phyloP scores from a whole-genome alignment of 2,329 filamentous ascomycete species.

The Lecanosticta acicola region DNA sequence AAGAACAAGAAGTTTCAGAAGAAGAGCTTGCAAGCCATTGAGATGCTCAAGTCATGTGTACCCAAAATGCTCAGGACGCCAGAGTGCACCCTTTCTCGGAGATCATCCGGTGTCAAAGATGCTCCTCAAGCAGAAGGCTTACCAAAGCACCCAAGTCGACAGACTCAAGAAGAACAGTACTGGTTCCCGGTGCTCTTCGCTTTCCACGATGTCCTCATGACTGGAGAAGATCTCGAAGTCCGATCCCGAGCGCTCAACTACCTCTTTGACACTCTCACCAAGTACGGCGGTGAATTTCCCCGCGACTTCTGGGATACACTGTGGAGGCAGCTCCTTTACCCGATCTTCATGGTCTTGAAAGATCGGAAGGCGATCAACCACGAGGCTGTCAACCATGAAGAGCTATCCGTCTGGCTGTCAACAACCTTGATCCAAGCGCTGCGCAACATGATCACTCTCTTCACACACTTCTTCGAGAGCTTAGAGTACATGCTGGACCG shows the following conservation, averaged over 20 bases:
- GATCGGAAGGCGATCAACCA: constrained; percentile 87
- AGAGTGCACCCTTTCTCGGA: constrained; percentile 82
- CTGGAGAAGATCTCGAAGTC: constrained; percentile 94
- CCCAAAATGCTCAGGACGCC: constrained; percentile 92
- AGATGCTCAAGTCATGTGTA: constrained; percentile 87
- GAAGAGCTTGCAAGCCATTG: constrained; percentile 93
- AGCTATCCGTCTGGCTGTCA: constrained; percentile 95
- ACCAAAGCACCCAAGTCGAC: constrained; percentile 62
- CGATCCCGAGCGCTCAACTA: constrained; percentile 84
- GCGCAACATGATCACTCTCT: constrained; percentile 96
- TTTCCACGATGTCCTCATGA: constrained; percentile 99
- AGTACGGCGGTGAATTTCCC: constrained; percentile 86
- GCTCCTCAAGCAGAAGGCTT: constrained; percentile 47
- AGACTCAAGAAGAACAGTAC: constrained; percentile 91
- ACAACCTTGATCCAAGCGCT: constrained; percentile 99
- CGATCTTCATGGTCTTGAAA: constrained; percentile 96
- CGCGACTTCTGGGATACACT: constrained; percentile 97
- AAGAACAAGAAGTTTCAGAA: constrained; percentile 99
- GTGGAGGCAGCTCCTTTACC: constrained; percentile 93
- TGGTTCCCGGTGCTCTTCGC: constrained; percentile 98
- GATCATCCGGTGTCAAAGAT: constrained; percentile 42
- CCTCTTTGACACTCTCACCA: constrained; percentile 88
- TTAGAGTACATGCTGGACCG: constrained; percentile 96
- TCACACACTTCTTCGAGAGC: constrained; percentile 96
- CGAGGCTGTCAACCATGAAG: constrained; percentile 91